Percentiles rank a stretch among this genome's conserved stretches.
phyloP scores from a whole-genome alignment of 2,329 filamentous ascomycete genomes.

The Didymella pinodella region DNA sequence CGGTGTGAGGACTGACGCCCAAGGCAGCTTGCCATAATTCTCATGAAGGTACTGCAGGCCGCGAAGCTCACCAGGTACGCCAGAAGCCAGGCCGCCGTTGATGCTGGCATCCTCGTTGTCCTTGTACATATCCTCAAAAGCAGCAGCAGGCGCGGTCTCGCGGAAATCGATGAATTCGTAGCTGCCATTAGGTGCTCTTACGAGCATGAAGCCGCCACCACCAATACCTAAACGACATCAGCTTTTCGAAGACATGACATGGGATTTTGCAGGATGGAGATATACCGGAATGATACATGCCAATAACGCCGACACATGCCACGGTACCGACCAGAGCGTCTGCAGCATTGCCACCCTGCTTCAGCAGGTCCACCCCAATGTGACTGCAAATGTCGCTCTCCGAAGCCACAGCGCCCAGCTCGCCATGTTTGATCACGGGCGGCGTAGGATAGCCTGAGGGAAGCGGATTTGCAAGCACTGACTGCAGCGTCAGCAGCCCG shows the following conservation, averaged over 20 bases:
- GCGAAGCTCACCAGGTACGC: slow-evolving; percentile 76
- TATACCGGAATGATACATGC: slow-evolving; percentile 57
- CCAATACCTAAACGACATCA: slow-evolving; percentile 68
- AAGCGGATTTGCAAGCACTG: slow-evolving; percentile 38
- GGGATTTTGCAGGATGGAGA: not conserved
- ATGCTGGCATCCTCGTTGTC: slow-evolving; percentile 73
- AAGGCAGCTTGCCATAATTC: slow-evolving; percentile 67
- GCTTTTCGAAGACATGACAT: not conserved
- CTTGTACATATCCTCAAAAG: slow-evolving; percentile 84
- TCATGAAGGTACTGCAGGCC: slow-evolving; percentile 81
- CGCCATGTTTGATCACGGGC: slow-evolving; percentile 30
- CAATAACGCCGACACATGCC: slow-evolving; percentile 58
- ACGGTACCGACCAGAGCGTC: slow-evolving; percentile 59
- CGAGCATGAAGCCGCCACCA: slow-evolving; percentile 88
- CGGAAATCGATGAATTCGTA: slow-evolving; percentile 92
- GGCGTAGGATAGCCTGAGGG: slow-evolving; percentile 22
- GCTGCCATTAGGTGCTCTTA: slow-evolving; percentile 73
- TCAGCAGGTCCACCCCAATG: slow-evolving; percentile 58
- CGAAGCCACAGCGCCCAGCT: slow-evolving; percentile 57
- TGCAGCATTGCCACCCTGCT: slow-evolving; percentile 60
- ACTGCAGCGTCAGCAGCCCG: slow-evolving; percentile 40
- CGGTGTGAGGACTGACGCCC: slow-evolving; percentile 73
- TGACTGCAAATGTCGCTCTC: slow-evolving; percentile 55
- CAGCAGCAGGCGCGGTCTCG: slow-evolving; percentile 84
- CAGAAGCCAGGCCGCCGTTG: slow-evolving; percentile 72